Conservation (phyloP, 345 rosid genomes). For the Erodium maritimum region DNA sequence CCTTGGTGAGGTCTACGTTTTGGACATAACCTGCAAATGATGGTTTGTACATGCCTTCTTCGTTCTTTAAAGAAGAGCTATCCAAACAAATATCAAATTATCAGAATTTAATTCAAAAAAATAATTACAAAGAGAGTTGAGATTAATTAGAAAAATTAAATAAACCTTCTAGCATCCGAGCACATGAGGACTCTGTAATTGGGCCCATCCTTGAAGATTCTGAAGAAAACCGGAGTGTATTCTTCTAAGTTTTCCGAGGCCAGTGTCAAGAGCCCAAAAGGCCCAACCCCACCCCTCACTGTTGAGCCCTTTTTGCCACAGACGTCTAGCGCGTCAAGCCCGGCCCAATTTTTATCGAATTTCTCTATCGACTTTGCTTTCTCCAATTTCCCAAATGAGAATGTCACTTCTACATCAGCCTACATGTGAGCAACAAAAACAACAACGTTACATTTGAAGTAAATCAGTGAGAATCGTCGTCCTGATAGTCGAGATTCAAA, state of each 20-base stretch:
- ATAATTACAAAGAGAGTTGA: not conserved
- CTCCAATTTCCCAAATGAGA: constrained; percentile 37
- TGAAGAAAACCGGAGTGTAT: constrained; percentile 72
- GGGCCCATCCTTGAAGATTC: constrained; percentile 34
- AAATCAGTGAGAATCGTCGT: too few relatives aligned
- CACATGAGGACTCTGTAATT: constrained; percentile 53
- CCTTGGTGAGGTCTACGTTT: constrained; percentile 42
- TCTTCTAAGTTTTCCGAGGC: constrained; percentile 57
- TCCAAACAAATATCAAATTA: too few relatives aligned
- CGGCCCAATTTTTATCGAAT: constrained; percentile 38
- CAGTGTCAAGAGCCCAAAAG: constrained; percentile 68
- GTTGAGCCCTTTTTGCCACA: constrained; percentile 40
- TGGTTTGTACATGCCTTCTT: constrained; percentile 39
- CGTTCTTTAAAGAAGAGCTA: constrained; percentile 38
- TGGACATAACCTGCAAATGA: constrained; percentile 59
- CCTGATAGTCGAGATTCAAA: too few relatives aligned
- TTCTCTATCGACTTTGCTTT: constrained; percentile 28
- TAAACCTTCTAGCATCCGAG: constrained; percentile 67
- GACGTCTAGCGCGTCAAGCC: constrained; percentile 32
- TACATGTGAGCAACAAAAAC: not conserved
- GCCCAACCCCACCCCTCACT: constrained; percentile 55
- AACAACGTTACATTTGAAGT: too few relatives aligned
- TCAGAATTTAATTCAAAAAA: not conserved
- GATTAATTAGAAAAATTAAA: not conserved
- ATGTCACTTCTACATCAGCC: constrained; percentile 74